Base-by-base conservation (phyloP, 208 protist species). In the Kentomonas sorsogonicus region DNA sequence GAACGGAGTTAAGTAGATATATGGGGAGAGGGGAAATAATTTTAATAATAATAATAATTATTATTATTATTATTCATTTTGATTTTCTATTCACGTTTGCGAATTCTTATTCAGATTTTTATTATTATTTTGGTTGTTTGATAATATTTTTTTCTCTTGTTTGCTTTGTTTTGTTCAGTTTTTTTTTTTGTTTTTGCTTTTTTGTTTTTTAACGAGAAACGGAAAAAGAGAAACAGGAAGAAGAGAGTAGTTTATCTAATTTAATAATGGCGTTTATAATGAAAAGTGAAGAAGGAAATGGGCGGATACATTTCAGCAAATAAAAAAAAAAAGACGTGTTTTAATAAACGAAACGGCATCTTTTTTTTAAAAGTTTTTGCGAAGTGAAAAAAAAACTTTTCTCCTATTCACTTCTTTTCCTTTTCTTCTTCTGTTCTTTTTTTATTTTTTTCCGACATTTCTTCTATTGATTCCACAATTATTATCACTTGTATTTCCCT, bases 1-100 rank as follows among this genome's bases (percentile, higher is more conserved):
- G 30, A 70, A 83, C 38, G 59, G 67, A n/a, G 58, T 43, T 4
- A n/a, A 39, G 27, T 43, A 48, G 20, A 48, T 27, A 62, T 9
- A 7, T 15, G 54, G 18, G 36, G 16, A 40, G 0, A 36, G 1
- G 44, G 31, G 39, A 15, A 52, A 22, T 1, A 31, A 36, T 16
- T 34, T 38, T 20, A 16, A 45, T n/a, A 62, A 25, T 41, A 11
- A 38, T 23, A 53, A 53, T 5, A 36, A 29, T n/a, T n/a, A n/a
- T n/a, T n/a, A n/a, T n/a, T n/a, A n/a, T n/a, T n/a, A n/a, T n/a
- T n/a, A n/a, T n/a, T n/a, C n/a, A n/a, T n/a, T n/a, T n/a, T n/a
- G n/a, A n/a, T n/a, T n/a, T n/a, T n/a, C n/a, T n/a, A n/a, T n/a
- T n/a, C n/a, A n/a, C n/a, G n/a, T n/a, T n/a, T n/a, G n/a, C n/a